A percentile compares a stretch with the other conserved stretches of the same genome.
Evolutionary conservation across 305 asterid species (phyloP).

Genomic region (Withania somnifera): DNA sequence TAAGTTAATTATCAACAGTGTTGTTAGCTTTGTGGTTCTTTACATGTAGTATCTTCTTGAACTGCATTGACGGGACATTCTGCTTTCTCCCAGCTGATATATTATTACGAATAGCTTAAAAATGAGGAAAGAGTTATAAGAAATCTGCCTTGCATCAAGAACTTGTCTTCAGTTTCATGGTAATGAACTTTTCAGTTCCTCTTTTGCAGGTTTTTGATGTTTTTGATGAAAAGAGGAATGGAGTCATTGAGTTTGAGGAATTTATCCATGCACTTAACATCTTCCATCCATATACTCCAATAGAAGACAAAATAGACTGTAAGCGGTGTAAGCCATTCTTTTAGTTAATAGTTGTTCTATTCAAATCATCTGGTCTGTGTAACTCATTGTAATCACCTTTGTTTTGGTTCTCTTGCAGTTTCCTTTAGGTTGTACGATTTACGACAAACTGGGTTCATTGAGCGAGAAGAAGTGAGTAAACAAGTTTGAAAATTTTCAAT

Average conservation of each 20-base stretch:
- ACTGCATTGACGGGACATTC: not conserved
- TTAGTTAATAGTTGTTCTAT: not conserved
- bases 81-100: not conserved
- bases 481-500: not conserved
- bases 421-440: slow-evolving; percentile 83
- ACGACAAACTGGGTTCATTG: slow-evolving; percentile 89
- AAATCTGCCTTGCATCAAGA: not conserved
- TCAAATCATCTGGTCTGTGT: not conserved
- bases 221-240: slow-evolving; percentile 60
- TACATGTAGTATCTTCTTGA: not conserved
- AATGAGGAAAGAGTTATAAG: not conserved
- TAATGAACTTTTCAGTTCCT: not conserved
- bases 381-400: not conserved
- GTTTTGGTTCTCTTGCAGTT: slow-evolving; percentile 38
- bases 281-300: slow-evolving; percentile 55
- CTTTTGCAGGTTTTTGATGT: slow-evolving; percentile 50
- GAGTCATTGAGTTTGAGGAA: slow-evolving; percentile 63
- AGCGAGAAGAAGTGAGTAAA: slow-evolving; percentile 75
- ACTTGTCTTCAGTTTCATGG: not conserved
- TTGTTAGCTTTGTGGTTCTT: not conserved
- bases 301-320: slow-evolving; percentile 51
- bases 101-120: not conserved
- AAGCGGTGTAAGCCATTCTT: slow-evolving; percentile 11
- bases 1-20: not conserved
- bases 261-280: slow-evolving; percentile 50